Evolutionary conservation across 2,329 filamentous ascomycete genomes (phyloP), one percentile per base, ranked within the genome.

Genomic region (Lachnellula hyalina): DNA sequence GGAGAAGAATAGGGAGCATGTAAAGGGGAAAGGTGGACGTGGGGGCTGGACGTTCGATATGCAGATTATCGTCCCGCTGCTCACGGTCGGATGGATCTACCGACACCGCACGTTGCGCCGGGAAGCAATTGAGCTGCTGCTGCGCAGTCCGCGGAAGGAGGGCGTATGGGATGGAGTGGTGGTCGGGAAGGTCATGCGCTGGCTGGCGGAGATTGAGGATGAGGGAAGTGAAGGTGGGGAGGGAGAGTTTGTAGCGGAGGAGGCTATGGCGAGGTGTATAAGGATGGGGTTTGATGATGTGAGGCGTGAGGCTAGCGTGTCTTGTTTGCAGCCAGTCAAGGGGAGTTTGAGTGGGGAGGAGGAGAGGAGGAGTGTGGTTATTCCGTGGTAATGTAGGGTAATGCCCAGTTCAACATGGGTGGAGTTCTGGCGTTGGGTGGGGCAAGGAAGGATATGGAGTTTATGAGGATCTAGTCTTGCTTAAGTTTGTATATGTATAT

Each of bases 81-180:
- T 63, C 51, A 59, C 59, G 25, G 56, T 65, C 0, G 62, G 62
- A 3, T 64, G 62, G 62, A 56, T 60, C 15, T 63, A 58, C 17
- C 47, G 62, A 4, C 58, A 64, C 41, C 52, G 60, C 32, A 42
- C 55, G 2, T 42, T 65, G 9, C 28, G 61, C n/a, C 41, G 54
- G n/a, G 49, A 62, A 32, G 58, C 57, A 3, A 56, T 66, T 28
- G 45, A 59, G 21, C 51, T 65, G 28, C 54, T 64, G 7, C 48
- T 63, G 7, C 47, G 52, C 4, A 57, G 57, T 40, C 59, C 56
- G 1, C 42, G 58, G 15, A 61, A 58, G 47, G 61, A 62, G 46
- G 61, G 60, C 0, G 48, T 59, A 0, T 63, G 61, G 52, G 61
- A 63, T 44, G 60, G 58, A 4, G 51, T 59, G n/a, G 57, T 64